Percentiles rank a stretch among this genome's conserved stretches.
Evolutionary conservation across 2,329 filamentous ascomycete genomes (phyloP).

Genomic region (Ceratocystis huliohia): DNA sequence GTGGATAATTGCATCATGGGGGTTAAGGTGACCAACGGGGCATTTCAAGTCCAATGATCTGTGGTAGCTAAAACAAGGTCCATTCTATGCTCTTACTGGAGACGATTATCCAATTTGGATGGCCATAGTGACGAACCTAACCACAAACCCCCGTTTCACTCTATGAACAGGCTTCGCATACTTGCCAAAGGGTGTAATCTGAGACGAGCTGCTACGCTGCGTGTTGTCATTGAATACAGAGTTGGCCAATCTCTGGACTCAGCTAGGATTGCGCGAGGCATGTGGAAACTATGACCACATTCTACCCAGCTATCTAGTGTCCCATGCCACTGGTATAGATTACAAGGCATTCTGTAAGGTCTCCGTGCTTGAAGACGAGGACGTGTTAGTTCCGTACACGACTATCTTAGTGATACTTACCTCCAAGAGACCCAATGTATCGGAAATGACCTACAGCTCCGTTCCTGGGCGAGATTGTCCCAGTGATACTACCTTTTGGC

Average conservation of each 20-base stretch:
- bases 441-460: conserved; percentile 18
- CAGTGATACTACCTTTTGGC: neutral
- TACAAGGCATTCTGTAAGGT: conserved; percentile 19
- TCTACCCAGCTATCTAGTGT: conserved; percentile 23
- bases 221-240: conserved; percentile 23
- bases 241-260: conserved; percentile 19
- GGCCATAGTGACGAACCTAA: conserved; percentile 19
- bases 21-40: conserved; percentile 21
- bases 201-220: conserved; percentile 18
- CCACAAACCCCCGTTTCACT: conserved; percentile 14
- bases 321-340: conserved; percentile 17
- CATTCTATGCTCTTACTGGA: conserved; percentile 22
- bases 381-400: conserved; percentile 20
- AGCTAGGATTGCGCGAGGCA: neutral
- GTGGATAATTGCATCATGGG: conserved; percentile 15
- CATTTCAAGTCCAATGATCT: conserved; percentile 22
- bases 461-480: conserved; percentile 7
- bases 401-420: conserved; percentile 21
- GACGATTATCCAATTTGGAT: conserved; percentile 16
- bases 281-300: conserved; percentile 22
- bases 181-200: conserved; percentile 12
- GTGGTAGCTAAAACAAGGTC: conserved; percentile 12
- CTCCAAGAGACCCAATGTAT: conserved; percentile 20
- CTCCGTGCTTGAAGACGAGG: conserved; percentile 18
- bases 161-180: conserved; percentile 19